Base-by-base conservation (phyloP, 139 green algal genomes). In the Pleodorina starrii region DNA sequence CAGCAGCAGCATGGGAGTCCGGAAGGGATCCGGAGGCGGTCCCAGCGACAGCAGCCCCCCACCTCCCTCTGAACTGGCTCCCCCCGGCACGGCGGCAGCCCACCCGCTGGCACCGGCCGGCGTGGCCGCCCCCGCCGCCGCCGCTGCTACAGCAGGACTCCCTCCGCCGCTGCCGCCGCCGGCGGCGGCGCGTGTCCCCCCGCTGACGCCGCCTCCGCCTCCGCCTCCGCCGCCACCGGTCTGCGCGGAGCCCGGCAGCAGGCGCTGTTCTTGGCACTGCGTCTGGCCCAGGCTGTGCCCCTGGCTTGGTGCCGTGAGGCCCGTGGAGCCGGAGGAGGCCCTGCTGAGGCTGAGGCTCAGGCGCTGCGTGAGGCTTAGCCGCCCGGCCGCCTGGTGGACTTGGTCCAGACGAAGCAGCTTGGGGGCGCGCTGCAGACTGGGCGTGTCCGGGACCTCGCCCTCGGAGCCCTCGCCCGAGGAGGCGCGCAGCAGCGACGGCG, bases 21-120 rank as follows among this genome's bases (percentile, higher is more conserved):
- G 80, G 42, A 86, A 86, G 27, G 80, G 80, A 17, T 86, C 59
- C 17, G 80, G 80, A 57, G 80, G 80, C 59, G 80, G 54, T 6
- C 80, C 57, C 40, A 60, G 59, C 5, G 27, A 25, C 46, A n/a
- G 44, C 63, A 11, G 63, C 63, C n/a, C n/a, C n/a, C n/a, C n/a
- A n/a, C n/a, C n/a, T n/a, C n/a, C n/a, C n/a, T n/a, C n/a, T n/a
- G n/a, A n/a, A n/a, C n/a, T n/a, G n/a, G n/a, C n/a, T n/a, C n/a
- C 63, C 19, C 63, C 21, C 44, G 44, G 74, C 25, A 40, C 23
- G 44, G 25, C 11, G 19, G 27, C 77, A 1, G 77, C 50, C 10
- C 74, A 44, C 0, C 5, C 44, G n/a, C 74, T 66, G 54, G 54
- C 46, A 63, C 36, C n/a, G 63, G 63, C 32, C 16, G 29, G 12